Evolutionary conservation across 495 filamentous ascomycete species (phyloP), one percentile per base, ranked within the genome.

Genomic region (Penicillium roqueforti): DNA sequence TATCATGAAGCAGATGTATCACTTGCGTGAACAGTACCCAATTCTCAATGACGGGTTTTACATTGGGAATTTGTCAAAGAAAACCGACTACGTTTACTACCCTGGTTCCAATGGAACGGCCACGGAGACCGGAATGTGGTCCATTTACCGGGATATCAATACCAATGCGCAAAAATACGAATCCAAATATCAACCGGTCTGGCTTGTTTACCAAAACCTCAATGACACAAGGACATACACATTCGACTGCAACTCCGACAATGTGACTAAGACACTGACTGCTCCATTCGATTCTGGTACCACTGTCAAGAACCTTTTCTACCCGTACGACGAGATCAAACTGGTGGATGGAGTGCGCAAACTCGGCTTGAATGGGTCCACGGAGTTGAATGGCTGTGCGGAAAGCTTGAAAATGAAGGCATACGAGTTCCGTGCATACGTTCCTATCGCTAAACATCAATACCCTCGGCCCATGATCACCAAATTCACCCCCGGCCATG

Each of bases 101-200:
- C 74, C 76, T 23, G 84, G 83, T 51, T 85, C 80, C 34, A 66
- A 69, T 25, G 69, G 58, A 0, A 73, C 76, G 0, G 62, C 68
- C 1, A 87, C 86, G 10, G 82, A 86, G 56, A 80, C 77, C 13
- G 86, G 86, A 20, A 73, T 89, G 57, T 89, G 84, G 84, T 85
- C 83, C 32, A 74, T 84, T 39, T 54, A 77, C 31, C 76, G 86
- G 16, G 73, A 74, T 22, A 58, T 69, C 22, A 77, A 76, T 36
- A 57, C 65, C 0, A 65, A 54, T 7, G 55, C 78, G 1, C 85
- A 88, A 57, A 71, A 82, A 39, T 65, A 81, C 2, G 64, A 65
- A 3, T 53, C 46, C 14, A 68, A 75, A 8, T 80, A 83, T 32
- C 72, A 80, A 44, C 67, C 76, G 0, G 72, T 88, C 11, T 89